Evolutionary conservation across 441 rosid species (phyloP).

Genomic region (Adansonia grandidieri): DNA sequence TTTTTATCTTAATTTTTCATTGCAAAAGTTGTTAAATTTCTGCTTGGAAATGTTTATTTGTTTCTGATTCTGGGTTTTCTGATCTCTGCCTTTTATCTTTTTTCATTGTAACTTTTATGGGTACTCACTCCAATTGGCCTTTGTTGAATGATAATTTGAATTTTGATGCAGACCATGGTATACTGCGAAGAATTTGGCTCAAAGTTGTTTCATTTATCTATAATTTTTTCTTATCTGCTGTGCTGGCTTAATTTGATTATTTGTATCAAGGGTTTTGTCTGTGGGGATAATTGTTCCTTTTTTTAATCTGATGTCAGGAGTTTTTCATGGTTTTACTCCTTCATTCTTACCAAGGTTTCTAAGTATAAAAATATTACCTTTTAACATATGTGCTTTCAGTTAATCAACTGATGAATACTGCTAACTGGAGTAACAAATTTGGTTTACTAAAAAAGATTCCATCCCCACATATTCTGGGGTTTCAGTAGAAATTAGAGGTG

Average conservation of each 20-base stretch:
- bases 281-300: not conserved
- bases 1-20: slow-evolving; percentile 2
- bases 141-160: not conserved
- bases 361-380: too few relatives aligned
- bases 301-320: not conserved
- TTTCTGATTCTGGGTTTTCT: not conserved
- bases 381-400: too few relatives aligned
- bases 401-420: not conserved
- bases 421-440: not conserved
- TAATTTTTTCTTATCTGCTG: not conserved
- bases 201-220: not conserved
- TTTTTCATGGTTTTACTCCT: not conserved
- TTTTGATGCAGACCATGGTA: not conserved
- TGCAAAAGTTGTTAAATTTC: not conserved
- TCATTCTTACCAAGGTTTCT: not conserved
- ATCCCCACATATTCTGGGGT: too few relatives aligned
- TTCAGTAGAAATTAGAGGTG: too few relatives aligned
- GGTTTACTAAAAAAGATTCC: not conserved
- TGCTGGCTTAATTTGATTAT: not conserved
- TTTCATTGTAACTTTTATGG: not conserved
- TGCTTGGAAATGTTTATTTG: slow-evolving; percentile 6
- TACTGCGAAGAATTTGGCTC: not conserved
- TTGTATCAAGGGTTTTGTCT: not conserved
- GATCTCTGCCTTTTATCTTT: not conserved
- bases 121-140: not conserved